phyloP scores from a whole-genome alignment of 2,329 filamentous ascomycete genomes.

The Colletotrichum echinochloae region DNA sequence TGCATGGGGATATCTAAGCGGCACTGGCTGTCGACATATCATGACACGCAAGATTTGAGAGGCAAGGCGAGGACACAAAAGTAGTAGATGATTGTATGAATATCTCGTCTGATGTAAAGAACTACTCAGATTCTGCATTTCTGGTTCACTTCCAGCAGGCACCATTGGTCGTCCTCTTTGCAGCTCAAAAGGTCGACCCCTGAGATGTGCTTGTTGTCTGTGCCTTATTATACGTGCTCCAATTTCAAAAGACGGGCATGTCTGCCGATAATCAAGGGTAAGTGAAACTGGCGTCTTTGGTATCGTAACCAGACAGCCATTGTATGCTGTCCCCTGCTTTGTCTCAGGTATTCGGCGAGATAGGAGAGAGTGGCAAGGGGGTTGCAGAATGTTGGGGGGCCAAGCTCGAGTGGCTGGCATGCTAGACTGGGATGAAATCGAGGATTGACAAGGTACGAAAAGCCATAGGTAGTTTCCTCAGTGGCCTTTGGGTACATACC shows the following conservation, averaged over 20 bases:
- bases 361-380: neutral
- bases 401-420: neutral
- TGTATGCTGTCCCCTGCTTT: neutral
- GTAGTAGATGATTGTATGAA: neutral
- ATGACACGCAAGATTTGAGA: neutral
- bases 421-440: neutral
- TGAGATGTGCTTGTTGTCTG: neutral
- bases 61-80: neutral
- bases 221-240: neutral
- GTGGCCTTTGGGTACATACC: neutral
- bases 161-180: neutral
- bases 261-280: neutral
- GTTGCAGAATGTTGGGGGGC: neutral
- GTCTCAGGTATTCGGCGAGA: neutral
- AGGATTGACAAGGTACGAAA: neutral
- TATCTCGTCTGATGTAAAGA: neutral
- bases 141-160: neutral
- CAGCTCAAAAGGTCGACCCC: neutral
- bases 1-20: too few relatives aligned
- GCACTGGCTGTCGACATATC: neutral
- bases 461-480: neutral
- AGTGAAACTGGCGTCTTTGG: neutral
- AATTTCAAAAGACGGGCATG: neutral
- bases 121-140: neutral
- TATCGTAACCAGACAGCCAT: slow-evolving; percentile 16